Evolutionary conservation across 2,329 filamentous ascomycete genomes (phyloP).

Genomic region (Trichoderma pleuroti): DNA sequence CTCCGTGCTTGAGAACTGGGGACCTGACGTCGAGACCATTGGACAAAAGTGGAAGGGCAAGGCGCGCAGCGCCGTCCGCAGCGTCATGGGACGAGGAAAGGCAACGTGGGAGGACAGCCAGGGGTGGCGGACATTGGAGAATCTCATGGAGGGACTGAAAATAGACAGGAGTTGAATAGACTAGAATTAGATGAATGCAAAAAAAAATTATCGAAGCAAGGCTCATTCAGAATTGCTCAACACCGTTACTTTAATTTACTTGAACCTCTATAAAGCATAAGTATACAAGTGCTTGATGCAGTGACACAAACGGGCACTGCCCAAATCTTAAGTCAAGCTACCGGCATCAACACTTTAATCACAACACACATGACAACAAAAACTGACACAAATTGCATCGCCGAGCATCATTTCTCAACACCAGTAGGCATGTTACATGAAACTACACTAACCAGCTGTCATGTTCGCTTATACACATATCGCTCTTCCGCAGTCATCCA

Average conservation of each 20-base stretch:
- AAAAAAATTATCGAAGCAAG: neutral
- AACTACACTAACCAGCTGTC: neutral
- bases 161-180: conserved; percentile 20
- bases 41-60: conserved; percentile 85
- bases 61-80: conserved; percentile 77
- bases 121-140: conserved; percentile 62
- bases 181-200: neutral
- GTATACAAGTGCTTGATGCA: too few species aligned
- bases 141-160: conserved; percentile 54
- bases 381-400: neutral
- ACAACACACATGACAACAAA: neutral
- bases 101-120: conserved; percentile 76
- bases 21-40: conserved; percentile 61
- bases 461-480: neutral
- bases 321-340: neutral
- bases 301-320: too few species aligned
- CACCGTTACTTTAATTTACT: too few species aligned
- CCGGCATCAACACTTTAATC: neutral
- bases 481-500: neutral
- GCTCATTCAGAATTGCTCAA: too few species aligned
- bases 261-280: too few species aligned
- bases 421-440: neutral
- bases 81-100: conserved; percentile 77
- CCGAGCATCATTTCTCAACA: neutral
- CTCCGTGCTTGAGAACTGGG: conserved; percentile 77